Base-by-base conservation (phyloP, 768 basidiomycete genomes). In the Naganishia kalamii region DNA sequence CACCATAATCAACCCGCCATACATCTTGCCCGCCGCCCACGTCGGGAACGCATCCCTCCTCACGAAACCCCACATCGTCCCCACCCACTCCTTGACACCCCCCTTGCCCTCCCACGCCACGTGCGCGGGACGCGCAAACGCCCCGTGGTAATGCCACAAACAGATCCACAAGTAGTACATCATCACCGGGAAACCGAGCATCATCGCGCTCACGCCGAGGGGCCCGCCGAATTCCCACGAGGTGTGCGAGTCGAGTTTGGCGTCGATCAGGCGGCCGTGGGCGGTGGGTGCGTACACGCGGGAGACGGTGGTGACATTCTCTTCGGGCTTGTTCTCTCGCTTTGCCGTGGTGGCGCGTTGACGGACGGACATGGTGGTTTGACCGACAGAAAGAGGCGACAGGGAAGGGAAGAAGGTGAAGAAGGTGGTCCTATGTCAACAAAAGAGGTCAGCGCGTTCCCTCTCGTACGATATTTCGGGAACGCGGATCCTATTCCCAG, bases 101-200 rank as follows among this genome's bases (percentile, higher is more conserved):
- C 57, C 64, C 29, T 59, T 48, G 13, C 46, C 64, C 82, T 65
- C 90, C 89, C 29, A 84, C 85, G 30, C 8, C 88, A 88, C 15
- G 79, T 79, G 0, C 92, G 92, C 68, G 82, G 77, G 8, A 88
- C 84, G 37, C 92, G 81, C 69, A 40, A 57, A 57, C 23, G 84
- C 83, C 44, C 96, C 96, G 69, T 96, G 88, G 75, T 97, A 92
- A 79, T 93, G 94, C 86, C 88, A 90, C 37, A 97, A 84, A 74
- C 96, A 99, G 65, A 90, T 90, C 91, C 92, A 97, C 68, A 98
- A 84, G 81, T 98, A 99, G 79, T 96, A 99, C 92, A 99, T 98
- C 67, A 98, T 83, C 27, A 88, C 78, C 0, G 96, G 96, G 75
- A 99, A 99, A 50, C 88, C 87, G 21, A 86, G 82, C 88, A 99